Conservation (phyloP, 495 filamentous ascomycete genomes). For the Viridothelium virens region DNA sequence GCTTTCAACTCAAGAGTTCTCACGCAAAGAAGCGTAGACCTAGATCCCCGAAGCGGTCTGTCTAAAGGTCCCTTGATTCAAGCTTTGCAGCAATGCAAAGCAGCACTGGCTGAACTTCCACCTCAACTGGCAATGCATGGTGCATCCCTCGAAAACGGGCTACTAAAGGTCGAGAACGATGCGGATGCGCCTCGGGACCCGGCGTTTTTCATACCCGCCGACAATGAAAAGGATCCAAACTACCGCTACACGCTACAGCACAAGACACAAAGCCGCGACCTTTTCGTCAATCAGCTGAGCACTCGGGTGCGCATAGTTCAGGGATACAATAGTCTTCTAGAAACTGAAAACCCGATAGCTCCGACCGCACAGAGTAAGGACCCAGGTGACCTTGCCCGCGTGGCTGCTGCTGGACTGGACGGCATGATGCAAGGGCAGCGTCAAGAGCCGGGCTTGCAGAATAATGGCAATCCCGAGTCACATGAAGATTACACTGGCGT, state of each 20-base stretch:
- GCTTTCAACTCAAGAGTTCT: conserved; percentile 66
- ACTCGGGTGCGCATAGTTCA: conserved; percentile 76
- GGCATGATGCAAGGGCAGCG: conserved; percentile 22
- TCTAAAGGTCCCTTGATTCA: background rate
- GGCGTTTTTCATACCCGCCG: conserved; percentile 16
- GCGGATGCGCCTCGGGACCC: conserved; percentile 4
- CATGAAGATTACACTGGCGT: conserved; percentile 35
- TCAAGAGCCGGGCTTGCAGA: conserved; percentile 15
- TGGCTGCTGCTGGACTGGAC: conserved; percentile 26
- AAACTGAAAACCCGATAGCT: conserved; percentile 34
- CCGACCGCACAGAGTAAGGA: conserved; percentile 17
- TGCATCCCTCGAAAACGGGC: background rate
- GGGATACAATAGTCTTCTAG: conserved; percentile 62
- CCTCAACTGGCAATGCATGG: conserved; percentile 47
- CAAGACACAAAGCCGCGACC: conserved; percentile 79
- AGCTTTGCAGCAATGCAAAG: conserved; percentile 59
- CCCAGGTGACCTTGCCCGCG: conserved; percentile 24
- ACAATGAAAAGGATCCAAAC: conserved; percentile 22
- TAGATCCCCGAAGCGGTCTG: background rate
- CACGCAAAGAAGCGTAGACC: conserved; percentile 42
- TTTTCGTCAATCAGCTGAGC: conserved; percentile 65
- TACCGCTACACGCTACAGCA: conserved; percentile 56
- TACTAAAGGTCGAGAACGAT: background rate
- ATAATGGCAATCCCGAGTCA: background rate
- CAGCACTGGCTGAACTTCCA: conserved; percentile 51